Evolutionary conservation across 2,329 filamentous ascomycete genomes (phyloP), one percentile per base, ranked within the genome.

Genomic region (Sarocladiaceae sp.): DNA sequence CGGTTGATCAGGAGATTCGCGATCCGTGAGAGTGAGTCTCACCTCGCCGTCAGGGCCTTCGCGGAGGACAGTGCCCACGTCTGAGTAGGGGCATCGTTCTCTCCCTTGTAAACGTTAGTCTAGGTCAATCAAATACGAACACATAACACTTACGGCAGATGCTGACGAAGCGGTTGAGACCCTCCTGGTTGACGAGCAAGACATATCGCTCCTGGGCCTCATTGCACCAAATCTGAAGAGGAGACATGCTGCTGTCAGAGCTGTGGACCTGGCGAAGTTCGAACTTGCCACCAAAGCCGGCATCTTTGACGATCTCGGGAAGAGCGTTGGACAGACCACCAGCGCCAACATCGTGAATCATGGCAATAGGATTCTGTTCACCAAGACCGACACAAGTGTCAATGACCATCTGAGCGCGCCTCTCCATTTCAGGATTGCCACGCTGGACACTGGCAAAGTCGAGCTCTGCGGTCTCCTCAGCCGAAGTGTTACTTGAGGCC

Each of bases 191-290:
- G 56, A 99, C 84, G 8, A 95, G 85, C 61, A 99, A 75, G 7
- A 99, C 94, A 62, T 99, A 99, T 66, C 94, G 82, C 70, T 99
- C 94, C 66, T 99, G 94, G 0, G 94, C 90, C 68, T 97, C 93
- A 61, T 93, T 96, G 69, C 94, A 97, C 92, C 93, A 97, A 44
- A 99, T 96, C 66, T 97, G 90, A 53, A 99, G 81, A 18, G 94
- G 94, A 63, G 90, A 96, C 88, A 99, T 93, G 64, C 90, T 87
- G 57, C 79, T 83, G 69, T 97, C 94, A 2, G 90, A 88, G 66
- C 83, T 96, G 66, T 97, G 91, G 33, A 99, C 80, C 63, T 97
- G 90, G 57, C 94, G 85, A n/a, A 99, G 79, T 69, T 99, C 93
- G 59, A 99, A 97, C 42, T 83, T 86, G 49, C 92, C 94, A 52